Percentiles rank a stretch among this genome's conserved stretches.
These are phyloP conservation scores for Sclerotinia subarctica DNA, from an alignment of 2,329 filamentous ascomycete genomes.

Conservation along the genomic window DNA sequence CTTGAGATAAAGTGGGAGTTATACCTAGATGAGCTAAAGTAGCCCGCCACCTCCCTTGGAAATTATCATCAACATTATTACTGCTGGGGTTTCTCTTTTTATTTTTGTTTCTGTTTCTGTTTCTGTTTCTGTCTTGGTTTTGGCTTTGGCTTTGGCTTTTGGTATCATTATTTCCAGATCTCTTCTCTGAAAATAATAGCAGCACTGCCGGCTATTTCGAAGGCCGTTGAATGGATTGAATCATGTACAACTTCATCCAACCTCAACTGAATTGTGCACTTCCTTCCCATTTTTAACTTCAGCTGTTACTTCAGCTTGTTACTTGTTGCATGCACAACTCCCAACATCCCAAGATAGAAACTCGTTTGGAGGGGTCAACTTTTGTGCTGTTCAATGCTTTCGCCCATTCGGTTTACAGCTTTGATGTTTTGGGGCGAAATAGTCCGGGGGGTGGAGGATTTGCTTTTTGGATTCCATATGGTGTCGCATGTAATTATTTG, in stretches of 20 bases:
- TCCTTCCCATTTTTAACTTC: neutral
- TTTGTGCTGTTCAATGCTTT: slow-evolving; percentile 1
- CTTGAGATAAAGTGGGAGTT: no score
- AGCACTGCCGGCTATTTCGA: neutral
- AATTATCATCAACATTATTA: no score
- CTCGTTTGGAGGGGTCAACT: neutral
- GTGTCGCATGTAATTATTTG: slow-evolving; percentile 2
- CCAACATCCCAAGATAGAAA: neutral
- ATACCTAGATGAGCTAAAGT: no score
- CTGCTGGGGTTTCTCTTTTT: no score
- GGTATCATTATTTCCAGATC: neutral
- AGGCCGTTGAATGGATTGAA: neutral
- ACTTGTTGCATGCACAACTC: slow-evolving; percentile 9
- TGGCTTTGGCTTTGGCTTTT: no score
- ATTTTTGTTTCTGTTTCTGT: no score
- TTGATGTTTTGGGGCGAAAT: neutral
- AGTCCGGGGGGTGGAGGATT: neutral
- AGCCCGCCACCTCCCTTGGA: no score
- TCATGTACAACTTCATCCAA: neutral
- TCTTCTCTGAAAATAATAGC: neutral
- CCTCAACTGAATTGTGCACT: neutral
- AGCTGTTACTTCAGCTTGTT: neutral
- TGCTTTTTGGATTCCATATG: neutral
- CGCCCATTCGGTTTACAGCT: neutral
- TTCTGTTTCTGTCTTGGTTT: no score